Evolutionary conservation across 2,329 filamentous ascomycete species (phyloP), one percentile per base, ranked within the genome.

Genomic region (Fusarium sp.): DNA sequence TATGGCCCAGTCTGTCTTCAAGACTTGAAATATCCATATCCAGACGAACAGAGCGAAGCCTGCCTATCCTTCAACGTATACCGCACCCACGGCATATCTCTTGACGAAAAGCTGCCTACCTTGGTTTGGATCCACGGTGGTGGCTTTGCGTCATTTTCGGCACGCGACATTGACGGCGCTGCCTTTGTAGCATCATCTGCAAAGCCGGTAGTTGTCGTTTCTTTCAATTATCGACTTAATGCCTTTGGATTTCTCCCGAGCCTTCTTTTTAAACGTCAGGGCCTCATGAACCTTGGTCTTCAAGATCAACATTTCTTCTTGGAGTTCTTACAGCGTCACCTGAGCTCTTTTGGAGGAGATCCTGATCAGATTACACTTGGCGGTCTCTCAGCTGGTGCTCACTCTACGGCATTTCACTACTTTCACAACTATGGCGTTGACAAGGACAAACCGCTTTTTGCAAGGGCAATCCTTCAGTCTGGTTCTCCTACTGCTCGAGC

Each of bases 141-240:
- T 17, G 64, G 64, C 3, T 67, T 67, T 36, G 64, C 62, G 6
- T 67, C 64, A 2, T 67, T 67, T 12, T 67, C 64, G 5, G 49
- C 49, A 5, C 31, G 64, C 2, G 62, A 66, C 1, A 66, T 67
- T 0, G 64, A 67, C 5, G 64, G 64, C 1, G 64, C 40, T 20
- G n/a, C 64, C 7, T 67, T 67, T 6, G 64, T 66, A 7, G 33
- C 62, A 0, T 67, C 62, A 5, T 67, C 64, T 22, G 3, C 33
- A 5, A 31, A 36, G 4, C 62, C 64, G 1, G 17, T 66, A 2
- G 51, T 51, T 9, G 65, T 66, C 3, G 10, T 66, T 0, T 44
- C 65, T 2, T 66, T 67, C 29, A 67, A 67, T 2, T 67, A 67
- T 27, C 65, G 65, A 5, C 62, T 67, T 12, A 53, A 44, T 9